Conservation (phyloP, 2,329 filamentous ascomycete species). For the Stachybotrys elegans region DNA sequence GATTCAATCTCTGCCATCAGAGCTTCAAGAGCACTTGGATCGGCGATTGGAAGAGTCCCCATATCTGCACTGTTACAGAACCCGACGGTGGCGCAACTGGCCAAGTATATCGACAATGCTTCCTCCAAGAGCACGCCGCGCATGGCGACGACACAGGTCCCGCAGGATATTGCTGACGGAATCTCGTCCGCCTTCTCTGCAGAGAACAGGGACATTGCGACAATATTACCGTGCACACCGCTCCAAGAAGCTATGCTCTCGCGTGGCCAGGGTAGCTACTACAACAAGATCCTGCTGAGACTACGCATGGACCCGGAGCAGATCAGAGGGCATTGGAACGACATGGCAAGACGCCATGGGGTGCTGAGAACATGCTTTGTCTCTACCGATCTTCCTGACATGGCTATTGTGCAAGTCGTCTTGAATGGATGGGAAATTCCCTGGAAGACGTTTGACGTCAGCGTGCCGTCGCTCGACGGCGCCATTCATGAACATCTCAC, state of each 20-base stretch:
- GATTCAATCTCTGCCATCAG: conserved; percentile 80
- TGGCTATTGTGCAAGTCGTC: conserved; percentile 70
- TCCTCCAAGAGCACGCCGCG: too few species aligned
- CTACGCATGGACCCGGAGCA: conserved; percentile 43
- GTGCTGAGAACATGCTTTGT: conserved; percentile 76
- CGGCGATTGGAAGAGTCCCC: conserved; percentile 44
- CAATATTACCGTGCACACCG: conserved; percentile 75
- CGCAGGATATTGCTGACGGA: too few species aligned
- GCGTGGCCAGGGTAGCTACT: conserved; percentile 52
- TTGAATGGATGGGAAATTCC: conserved; percentile 39
- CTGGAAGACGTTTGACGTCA: conserved; percentile 33
- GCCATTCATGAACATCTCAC: conserved; percentile 34
- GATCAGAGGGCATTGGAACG: conserved; percentile 57
- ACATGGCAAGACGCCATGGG: conserved; percentile 60
- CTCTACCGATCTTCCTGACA: conserved; percentile 52
- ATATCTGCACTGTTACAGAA: conserved; percentile 68
- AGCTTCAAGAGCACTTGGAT: conserved; percentile 54
- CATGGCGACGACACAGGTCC: not conserved
- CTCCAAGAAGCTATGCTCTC: conserved; percentile 84
- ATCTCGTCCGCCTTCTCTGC: too few species aligned
- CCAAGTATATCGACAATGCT: too few species aligned
- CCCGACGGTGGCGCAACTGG: conserved; percentile 59
- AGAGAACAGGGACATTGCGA: too few species aligned
- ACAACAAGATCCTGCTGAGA: conserved; percentile 65
- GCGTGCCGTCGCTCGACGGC: conserved; percentile 26